Evolutionary conservation across 2,329 filamentous ascomycete genomes (phyloP).

Genomic region (Fusarium palustre): DNA sequence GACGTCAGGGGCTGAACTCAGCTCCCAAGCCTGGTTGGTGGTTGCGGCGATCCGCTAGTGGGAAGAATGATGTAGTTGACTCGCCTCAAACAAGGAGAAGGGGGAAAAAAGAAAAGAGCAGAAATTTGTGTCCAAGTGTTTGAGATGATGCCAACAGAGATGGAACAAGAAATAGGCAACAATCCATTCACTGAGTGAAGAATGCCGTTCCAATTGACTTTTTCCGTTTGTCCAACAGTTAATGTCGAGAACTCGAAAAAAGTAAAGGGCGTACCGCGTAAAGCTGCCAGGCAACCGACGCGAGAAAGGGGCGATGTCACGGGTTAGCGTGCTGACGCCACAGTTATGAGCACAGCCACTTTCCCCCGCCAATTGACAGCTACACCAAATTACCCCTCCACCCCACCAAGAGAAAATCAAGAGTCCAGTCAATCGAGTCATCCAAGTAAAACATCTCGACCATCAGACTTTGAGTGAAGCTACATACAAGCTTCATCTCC

Average conservation of each 20-base stretch:
- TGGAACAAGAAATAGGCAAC: neutral
- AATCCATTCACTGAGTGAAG: neutral
- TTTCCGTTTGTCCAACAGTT: neutral
- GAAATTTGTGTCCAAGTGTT: neutral
- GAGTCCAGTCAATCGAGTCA: constrained; percentile 19
- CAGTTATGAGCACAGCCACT: neutral
- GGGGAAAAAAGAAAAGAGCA: constrained; percentile 21
- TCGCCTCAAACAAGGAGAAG: constrained; percentile 16
- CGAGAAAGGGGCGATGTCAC: constrained; percentile 54
- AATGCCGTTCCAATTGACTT: neutral
- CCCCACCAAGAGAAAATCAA: constrained; percentile 44
- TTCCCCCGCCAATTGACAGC: constrained; percentile 10
- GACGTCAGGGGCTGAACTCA: constrained; percentile 9
- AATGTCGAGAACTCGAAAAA: constrained; percentile 12
- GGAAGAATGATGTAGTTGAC: constrained; percentile 45
- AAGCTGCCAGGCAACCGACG: constrained; percentile 48
- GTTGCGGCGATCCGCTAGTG: constrained; percentile 23
- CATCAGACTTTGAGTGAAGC: constrained; percentile 40
- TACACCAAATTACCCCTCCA: constrained; percentile 37
- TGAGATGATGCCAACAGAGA: neutral
- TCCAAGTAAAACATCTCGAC: neutral
- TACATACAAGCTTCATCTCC: constrained; percentile 43
- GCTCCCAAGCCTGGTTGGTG: constrained; percentile 16
- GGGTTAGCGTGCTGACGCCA: constrained; percentile 42
- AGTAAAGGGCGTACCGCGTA: constrained; percentile 28